Evolutionary conservation across 1,284 basidiomycete species (phyloP).

Genomic region (Apiotrichum veenhuisii): DNA sequence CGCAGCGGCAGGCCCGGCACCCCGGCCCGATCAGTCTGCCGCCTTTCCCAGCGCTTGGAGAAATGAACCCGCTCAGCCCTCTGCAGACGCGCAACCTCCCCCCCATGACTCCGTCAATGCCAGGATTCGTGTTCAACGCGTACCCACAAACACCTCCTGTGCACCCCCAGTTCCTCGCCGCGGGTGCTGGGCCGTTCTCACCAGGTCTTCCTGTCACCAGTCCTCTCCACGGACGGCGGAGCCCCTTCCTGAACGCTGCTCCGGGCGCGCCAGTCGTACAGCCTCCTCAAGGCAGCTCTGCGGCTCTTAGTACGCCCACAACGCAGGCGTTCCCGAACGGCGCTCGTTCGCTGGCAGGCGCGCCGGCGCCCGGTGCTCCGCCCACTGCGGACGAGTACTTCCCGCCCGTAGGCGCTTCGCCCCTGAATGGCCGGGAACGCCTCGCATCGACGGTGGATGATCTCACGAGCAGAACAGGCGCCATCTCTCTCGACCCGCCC

Average conservation of each 20-base stretch:
- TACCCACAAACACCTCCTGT: conserved; percentile 48
- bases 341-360: conserved; percentile 21
- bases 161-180: conserved; percentile 40
- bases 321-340: conserved; percentile 41
- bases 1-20: conserved; percentile 16
- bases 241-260: conserved; percentile 49
- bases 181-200: conserved; percentile 46
- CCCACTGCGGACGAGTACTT: conserved; percentile 31
- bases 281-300: conserved; percentile 28
- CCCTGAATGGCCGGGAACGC: conserved; percentile 29
- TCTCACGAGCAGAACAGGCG: background rate
- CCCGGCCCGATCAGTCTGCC: conserved; percentile 47
- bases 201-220: conserved; percentile 46
- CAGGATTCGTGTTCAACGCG: conserved; percentile 49
- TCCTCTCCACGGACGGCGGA: conserved; percentile 36
- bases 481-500: background rate
- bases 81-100: conserved; percentile 44
- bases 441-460: conserved; percentile 20
- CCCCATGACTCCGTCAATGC: conserved; percentile 52
- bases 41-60: conserved; percentile 31
- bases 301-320: conserved; percentile 42
- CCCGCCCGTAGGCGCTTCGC: conserved; percentile 18
- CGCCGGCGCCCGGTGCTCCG: conserved; percentile 19
- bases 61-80: conserved; percentile 38
- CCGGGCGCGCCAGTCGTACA: conserved; percentile 48